Conservation (phyloP, 805 yeast species). For the Kazachstania viticola region DNA sequence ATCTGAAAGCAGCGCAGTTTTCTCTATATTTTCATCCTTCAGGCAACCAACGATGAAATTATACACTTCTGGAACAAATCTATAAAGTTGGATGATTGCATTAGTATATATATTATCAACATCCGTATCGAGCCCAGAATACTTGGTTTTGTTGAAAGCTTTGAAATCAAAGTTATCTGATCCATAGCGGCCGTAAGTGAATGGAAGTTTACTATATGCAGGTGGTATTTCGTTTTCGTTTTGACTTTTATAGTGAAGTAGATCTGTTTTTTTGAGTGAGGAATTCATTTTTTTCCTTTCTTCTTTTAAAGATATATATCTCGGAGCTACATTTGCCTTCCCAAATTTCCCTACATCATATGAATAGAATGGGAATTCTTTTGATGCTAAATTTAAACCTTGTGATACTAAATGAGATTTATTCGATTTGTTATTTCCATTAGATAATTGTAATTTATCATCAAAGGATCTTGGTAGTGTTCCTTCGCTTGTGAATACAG, state of each 20-base stretch:
- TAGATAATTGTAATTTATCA: constrained; percentile 13
- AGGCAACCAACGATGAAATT: constrained; percentile 49
- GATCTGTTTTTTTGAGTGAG: constrained; percentile 10
- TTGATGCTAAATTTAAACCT: constrained; percentile 14
- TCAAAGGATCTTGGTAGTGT: constrained; percentile 47
- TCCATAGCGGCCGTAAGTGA: constrained; percentile 81
- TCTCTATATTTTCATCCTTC: constrained; percentile 38
- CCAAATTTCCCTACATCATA: constrained; percentile 52
- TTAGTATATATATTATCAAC: constrained; percentile 70
- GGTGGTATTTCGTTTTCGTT: constrained; percentile 45
- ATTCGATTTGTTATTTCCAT: constrained; percentile 1
- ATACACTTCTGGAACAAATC: constrained; percentile 65
- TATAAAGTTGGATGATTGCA: constrained; percentile 64
- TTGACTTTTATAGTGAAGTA: constrained; percentile 15
- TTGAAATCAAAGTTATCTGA: constrained; percentile 89
- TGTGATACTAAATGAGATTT: constrained; percentile 3
- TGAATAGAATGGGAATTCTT: constrained; percentile 32
- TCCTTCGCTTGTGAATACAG: constrained; percentile 50
- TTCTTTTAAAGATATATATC: constrained; percentile 31
- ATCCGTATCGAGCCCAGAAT: constrained; percentile 84
- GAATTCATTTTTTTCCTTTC: constrained; percentile 12
- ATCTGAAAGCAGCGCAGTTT: constrained; percentile 54
- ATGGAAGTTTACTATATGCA: constrained; percentile 62
- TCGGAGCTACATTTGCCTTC: constrained; percentile 37
- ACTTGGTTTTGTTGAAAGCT: constrained; percentile 62